phyloP scores from a whole-genome alignment of 495 filamentous ascomycete species.

The Penicillium mononematosum region DNA sequence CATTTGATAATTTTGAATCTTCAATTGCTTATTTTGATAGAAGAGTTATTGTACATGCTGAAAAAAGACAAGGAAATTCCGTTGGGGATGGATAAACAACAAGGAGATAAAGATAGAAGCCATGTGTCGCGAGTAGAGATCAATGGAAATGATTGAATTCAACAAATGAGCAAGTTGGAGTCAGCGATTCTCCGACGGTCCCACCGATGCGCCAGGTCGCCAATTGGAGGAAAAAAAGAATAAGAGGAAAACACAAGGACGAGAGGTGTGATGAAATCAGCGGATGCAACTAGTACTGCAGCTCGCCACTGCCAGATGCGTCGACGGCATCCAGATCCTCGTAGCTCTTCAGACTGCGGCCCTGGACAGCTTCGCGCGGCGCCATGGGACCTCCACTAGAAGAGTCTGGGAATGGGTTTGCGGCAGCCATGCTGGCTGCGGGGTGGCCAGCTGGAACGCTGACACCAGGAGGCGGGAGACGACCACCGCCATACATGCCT shows the following conservation, averaged over 20 bases:
- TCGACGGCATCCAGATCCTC: slow-evolving; percentile 87
- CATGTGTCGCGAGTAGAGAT: slow-evolving; percentile 4
- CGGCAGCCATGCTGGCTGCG: slow-evolving; percentile 42
- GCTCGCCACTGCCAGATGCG: slow-evolving; percentile 53
- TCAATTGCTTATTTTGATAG: slow-evolving; percentile 9
- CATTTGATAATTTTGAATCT: background rate
- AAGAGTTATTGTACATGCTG: slow-evolving; percentile 26
- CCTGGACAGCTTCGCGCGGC: slow-evolving; percentile 82
- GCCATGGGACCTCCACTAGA: slow-evolving; percentile 64
- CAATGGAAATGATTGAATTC: background rate
- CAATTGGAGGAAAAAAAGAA: slow-evolving; percentile 11
- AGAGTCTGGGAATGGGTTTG: slow-evolving; percentile 47
- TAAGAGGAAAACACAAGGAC: slow-evolving; percentile 5
- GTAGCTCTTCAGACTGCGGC: slow-evolving; percentile 90
- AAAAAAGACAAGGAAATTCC: slow-evolving; percentile 2
- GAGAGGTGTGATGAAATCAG: slow-evolving; percentile 4
- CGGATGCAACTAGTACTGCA: slow-evolving; percentile 54
- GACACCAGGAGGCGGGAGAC: slow-evolving; percentile 38
- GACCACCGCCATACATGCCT: slow-evolving; percentile 38
- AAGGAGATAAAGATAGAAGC: slow-evolving; percentile 3
- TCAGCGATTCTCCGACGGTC: background rate
- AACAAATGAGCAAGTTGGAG: slow-evolving; percentile 9
- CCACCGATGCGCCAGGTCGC: slow-evolving; percentile 15
- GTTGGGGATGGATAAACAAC: slow-evolving; percentile 1
- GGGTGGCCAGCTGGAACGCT: slow-evolving; percentile 44